Base-by-base conservation (phyloP, 2,329 filamentous ascomycete species). In the Aulographum hederae region DNA sequence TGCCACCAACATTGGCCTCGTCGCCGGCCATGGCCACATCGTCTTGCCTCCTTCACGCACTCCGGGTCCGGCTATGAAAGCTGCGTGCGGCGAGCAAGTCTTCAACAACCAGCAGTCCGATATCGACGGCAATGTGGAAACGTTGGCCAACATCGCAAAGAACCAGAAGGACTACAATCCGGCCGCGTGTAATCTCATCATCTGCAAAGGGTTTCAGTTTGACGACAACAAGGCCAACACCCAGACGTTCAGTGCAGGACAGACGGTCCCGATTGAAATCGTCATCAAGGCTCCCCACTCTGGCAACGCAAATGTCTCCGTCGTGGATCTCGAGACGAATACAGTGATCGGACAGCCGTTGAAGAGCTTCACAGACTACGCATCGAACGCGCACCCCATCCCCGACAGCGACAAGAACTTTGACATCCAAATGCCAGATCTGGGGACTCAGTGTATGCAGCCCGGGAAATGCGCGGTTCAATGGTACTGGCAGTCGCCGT, bases 401-500 rank as follows among this genome's bases (percentile, higher is more conserved):
- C 49, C 54, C 1, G 44, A 45, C 10, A 51, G 59, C 37, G 53
- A 69, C 48, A 60, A 54, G 34, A 47, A 48, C 30, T 70, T 69
- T 51, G 52, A 50, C 38, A 51, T 72, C 46, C 68, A 59, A 33
- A 65, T 72, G 42, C 67, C 67, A 4, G 55, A 63, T 41, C 48
- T 69, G 28, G 54, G 53, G 34, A 45, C 42, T 36, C 44, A 60
- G 38, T 67, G 63, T 43, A 44, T 57, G 25, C 57, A 48, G 8
- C 56, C 59, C 14, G 67, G 35, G 15, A 18, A 51, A 35, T 65
- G 65, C 43, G 65, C 66, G 3, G 56, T 74, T 28, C 69, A 74
- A 49, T 73, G 69, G 67, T 72, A 57, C 49, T 74, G 69, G 69
- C 58, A 69, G 37, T 66, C 67, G 12, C 41, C 51, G 11, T 54